Evolutionary conservation across 257 asterid species (phyloP).

Genomic region (Leptodermis oblonga): DNA sequence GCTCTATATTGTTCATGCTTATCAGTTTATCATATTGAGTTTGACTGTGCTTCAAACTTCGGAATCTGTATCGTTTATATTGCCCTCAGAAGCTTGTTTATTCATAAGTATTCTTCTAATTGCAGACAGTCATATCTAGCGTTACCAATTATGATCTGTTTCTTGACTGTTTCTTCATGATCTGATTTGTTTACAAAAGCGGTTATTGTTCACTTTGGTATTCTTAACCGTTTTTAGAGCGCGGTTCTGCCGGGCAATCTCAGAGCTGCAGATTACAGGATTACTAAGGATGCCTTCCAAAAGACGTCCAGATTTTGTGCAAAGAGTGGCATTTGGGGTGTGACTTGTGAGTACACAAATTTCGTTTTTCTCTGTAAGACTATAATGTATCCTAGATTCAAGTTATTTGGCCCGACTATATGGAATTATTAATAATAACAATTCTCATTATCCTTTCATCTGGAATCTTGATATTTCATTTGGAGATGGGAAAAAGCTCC

Average conservation of each 20-base stretch:
- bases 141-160: neutral
- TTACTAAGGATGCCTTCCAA: constrained; percentile 89
- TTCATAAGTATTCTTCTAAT: neutral
- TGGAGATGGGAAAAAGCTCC: too few relatives aligned
- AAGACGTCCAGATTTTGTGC: constrained; percentile 92
- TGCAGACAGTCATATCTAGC: neutral
- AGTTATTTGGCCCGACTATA: too few relatives aligned
- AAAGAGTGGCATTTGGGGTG: constrained; percentile 86
- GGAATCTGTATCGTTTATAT: neutral
- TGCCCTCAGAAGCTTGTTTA: neutral
- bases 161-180: neutral
- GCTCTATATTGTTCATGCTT: neutral
- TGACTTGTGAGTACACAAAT: constrained; percentile 19
- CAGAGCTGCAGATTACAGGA: constrained; percentile 86
- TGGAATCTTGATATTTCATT: too few relatives aligned
- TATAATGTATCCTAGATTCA: neutral
- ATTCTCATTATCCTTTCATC: too few relatives aligned
- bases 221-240: constrained; percentile 74
- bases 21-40: neutral
- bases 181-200: neutral
- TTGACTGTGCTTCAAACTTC: neutral
- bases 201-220: constrained; percentile 3
- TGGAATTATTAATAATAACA: too few relatives aligned
- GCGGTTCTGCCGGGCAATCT: constrained; percentile 83
- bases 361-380: neutral